These are phyloP conservation scores for Penicillium parvum DNA, from an alignment of 495 filamentous ascomycete species.

Conservation along the genomic window DNA sequence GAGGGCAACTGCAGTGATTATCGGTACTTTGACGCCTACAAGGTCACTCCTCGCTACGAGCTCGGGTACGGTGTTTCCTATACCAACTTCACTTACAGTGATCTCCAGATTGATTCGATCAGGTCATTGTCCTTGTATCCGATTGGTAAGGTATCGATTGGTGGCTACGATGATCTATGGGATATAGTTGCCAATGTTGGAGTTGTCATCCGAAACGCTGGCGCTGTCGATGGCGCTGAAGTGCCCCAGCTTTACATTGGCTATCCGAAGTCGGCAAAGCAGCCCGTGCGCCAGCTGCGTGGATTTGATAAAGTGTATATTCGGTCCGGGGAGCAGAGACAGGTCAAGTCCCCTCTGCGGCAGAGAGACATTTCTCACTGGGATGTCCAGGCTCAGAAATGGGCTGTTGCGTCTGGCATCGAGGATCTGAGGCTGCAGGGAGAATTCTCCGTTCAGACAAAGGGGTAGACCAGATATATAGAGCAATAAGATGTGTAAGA, in stretches of 20 bases:
- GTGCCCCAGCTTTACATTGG: slow-evolving; percentile 63
- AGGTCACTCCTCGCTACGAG: slow-evolving; percentile 56
- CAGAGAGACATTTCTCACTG: slow-evolving; percentile 60
- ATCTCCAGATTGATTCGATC: slow-evolving; percentile 26
- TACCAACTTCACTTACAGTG: slow-evolving; percentile 52
- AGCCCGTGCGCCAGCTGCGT: slow-evolving; percentile 34
- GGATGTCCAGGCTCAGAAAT: slow-evolving; percentile 54
- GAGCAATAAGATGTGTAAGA: neutral
- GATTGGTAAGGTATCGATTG: slow-evolving; percentile 25
- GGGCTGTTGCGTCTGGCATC: slow-evolving; percentile 31
- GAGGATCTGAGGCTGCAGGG: slow-evolving; percentile 15
- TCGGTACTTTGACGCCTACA: slow-evolving; percentile 54
- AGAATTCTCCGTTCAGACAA: slow-evolving; percentile 46
- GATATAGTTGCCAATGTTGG: slow-evolving; percentile 47
- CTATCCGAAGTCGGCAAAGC: slow-evolving; percentile 33
- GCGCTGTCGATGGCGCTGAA: slow-evolving; percentile 43
- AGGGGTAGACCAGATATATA: neutral
- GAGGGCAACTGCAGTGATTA: slow-evolving; percentile 56
- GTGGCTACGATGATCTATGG: slow-evolving; percentile 54
- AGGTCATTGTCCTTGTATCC: neutral
- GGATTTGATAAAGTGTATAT: slow-evolving; percentile 46
- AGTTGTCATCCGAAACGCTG: slow-evolving; percentile 53
- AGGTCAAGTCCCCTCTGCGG: slow-evolving; percentile 48
- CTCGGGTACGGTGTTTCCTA: slow-evolving; percentile 68
- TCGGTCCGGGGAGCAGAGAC: slow-evolving; percentile 42